Base-by-base conservation (phyloP, 495 filamentous ascomycete species). In the Talaromyces stipitatus region DNA sequence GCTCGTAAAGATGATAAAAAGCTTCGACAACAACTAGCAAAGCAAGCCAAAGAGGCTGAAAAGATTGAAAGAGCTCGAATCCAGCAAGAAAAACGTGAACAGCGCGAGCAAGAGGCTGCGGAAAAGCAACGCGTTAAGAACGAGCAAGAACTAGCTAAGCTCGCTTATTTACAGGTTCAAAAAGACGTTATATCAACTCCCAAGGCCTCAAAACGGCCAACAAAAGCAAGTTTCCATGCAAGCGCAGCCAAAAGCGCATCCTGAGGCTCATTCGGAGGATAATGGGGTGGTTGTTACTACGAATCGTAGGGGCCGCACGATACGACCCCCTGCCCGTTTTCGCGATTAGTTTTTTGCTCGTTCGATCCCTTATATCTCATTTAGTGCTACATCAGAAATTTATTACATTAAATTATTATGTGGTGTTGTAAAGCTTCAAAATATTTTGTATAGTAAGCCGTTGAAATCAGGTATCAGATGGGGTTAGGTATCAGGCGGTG, bases 21-120 rank as follows among this genome's bases (percentile, higher is more conserved):
- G 45, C 45, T 48, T 48, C 23, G 22, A 48, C 12, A 48, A 48
- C 20, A 48, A 48, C 45, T 23, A 3, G 6, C 22, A 22, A 48
- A 48, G 45, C 18, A 48, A 48, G 23, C 45, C 10, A 79, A 66
- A 3, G 62, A 67, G 57, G 6, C 18, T 22, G 18, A 48, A 48
- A 48, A 84, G 79, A 7, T 23, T 48, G 9, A 48, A 48, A 22
- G 18, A 23, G 45, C 45, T 48, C 12, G 22, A 48, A 48, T 48
- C 45, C 12, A 26, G 23, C 20, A 48, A 48, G 45, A 48, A 48
- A 48, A 48, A 14, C 18, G 18, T 23, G 12, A 22, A 48, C 18
- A 22, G 23, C 20, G 45, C 18, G 9, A 48, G 23, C 18, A 48
- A 23, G 18, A 48, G 45, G 18, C 45, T 23, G 12, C 20, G 22